Evolutionary conservation across 139 green algal genomes (phyloP), one percentile per base, ranked within the genome.

Genomic region (Mychonastes homosphaera): DNA sequence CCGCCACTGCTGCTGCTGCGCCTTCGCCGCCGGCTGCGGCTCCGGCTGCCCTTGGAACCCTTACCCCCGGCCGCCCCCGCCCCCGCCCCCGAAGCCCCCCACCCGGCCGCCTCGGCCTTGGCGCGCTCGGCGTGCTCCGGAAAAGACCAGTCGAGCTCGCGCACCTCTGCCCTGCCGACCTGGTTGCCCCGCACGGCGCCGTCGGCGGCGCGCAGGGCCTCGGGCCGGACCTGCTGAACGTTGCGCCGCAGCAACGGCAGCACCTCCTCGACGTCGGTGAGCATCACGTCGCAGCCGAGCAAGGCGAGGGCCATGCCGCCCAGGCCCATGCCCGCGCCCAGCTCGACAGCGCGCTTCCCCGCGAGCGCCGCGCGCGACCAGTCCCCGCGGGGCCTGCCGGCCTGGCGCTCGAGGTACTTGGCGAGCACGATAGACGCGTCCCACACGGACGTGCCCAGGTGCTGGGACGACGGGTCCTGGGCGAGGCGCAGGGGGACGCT

Each of bases 371-470:
- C 21, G 0, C 74, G 68, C 3, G 61, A 63, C 36, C 93, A 84
- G 13, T 92, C 83, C 1, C 86, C 84, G 43, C 79, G 84, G 16
- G 72, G 67, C 21, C 77, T 70, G 55, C n/a, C n/a, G n/a, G n/a
- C n/a, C n/a, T n/a, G n/a, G n/a, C n/a, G n/a, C 40, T 94, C 87
- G 8, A 95, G 66, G 49, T 73, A 95, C 45, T 96, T 96, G n/a
- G 87, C 82, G 3, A 92, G 56, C 2, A 96, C 87, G 2, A 95
- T 91, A 36, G 74, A 87, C 3, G 86, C 82, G 57, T 95, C 87
- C 87, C 87, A 95, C 2, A 95, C 88, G 6, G 88, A 94, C 2
- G 81, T 94, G 18, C 88, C 88, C 33, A 95, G 65, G 65, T 95
- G 81, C 34, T 85, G 52, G 0, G 75, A 83, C 56, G 70, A 79